Evolutionary conservation across 192 early-diverging fungal species (phyloP), one percentile per base, ranked within the genome.

Genomic region (Podila clonocystis): DNA sequence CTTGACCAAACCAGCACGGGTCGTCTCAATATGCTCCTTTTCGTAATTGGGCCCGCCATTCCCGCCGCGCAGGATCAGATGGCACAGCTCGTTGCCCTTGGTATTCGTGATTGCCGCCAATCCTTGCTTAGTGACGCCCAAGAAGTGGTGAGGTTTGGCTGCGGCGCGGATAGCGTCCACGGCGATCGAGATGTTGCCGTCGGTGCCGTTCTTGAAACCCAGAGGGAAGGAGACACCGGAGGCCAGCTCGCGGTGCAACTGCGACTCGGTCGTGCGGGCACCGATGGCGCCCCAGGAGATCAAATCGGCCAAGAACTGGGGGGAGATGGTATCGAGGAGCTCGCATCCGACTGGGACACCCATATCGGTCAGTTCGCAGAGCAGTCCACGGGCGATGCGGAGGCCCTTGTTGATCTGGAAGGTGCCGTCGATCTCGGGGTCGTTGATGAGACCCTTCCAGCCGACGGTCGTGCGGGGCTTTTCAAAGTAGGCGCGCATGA

Each of bases 201-300:
- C 97, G 6, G 97, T 99, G 62, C 96, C 95, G 72, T 97, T 98
- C 87, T 99, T 99, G 91, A 99, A 98, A 1, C 97, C 97, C n/a
- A 99, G 92, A 11, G 97, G 96, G 89, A 97, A 95, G 55, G 95
- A 97, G 19, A 95, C 90, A 13, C 97, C 97, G 3, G 94, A 95
- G 7, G 97, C 95, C 45, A 99, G 88, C 79, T 99, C 97, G 60
- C 97, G 90, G 82, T 99, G 96, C 30, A 97, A 85, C 77, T 99
- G 97, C 65, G 93, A 96, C 79, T 97, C 96, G 20, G 97, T 99
- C 3, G 97, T 99, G 52, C 97, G 88, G 26, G 97, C 97, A 34
- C 97, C 97, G 73, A 99, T 98, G 13, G 97, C 97, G 36, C 96
- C 97, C 97, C 97, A 99, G 17, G 94, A 94, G 83, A 97, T 93